These are phyloP conservation scores for Viola pubescens DNA, from an alignment of 441 rosid genomes.

Conservation along the genomic window DNA sequence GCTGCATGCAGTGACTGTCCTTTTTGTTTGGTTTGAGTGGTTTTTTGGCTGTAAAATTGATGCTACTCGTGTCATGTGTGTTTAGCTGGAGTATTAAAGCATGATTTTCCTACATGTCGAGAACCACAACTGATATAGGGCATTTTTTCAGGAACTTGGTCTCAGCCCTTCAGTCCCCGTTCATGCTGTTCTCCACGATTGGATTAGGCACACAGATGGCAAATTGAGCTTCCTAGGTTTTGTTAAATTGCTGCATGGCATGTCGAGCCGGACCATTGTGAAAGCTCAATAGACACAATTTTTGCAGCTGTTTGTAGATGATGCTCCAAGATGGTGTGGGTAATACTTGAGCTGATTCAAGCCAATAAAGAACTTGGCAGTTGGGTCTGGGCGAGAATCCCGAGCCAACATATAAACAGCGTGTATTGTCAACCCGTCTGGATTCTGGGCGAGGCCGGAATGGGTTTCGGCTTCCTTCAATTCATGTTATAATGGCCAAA, in stretches of 20 bases:
- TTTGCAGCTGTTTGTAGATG: slow-evolving; percentile 7
- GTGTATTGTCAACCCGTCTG: too few species aligned
- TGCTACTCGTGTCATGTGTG: not conserved
- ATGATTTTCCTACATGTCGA: not conserved
- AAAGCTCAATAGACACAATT: slow-evolving; percentile 46
- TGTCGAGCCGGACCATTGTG: slow-evolving; percentile 52
- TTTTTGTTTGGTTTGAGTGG: not conserved
- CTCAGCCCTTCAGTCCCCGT: slow-evolving; percentile 80
- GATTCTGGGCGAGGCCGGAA: too few species aligned
- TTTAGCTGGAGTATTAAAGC: not conserved
- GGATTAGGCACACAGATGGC: slow-evolving; percentile 92
- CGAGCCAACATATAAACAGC: too few species aligned
- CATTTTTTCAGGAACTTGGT: slow-evolving; percentile 68
- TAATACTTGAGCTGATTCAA: slow-evolving; percentile 10
- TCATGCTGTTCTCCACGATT: slow-evolving; percentile 81
- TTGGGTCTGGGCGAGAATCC: slow-evolving; percentile 5
- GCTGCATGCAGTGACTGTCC: not conserved
- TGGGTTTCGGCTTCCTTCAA: too few species aligned
- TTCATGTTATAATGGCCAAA: too few species aligned
- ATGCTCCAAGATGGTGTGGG: slow-evolving; percentile 4
- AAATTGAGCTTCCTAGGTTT: slow-evolving; percentile 86
- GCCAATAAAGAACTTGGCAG: slow-evolving; percentile 10
- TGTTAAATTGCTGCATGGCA: slow-evolving; percentile 74
- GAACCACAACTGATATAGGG: slow-evolving; percentile 5
- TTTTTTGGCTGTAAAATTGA: not conserved